These are phyloP conservation scores for Lachnellula suecica DNA, from an alignment of 2,329 filamentous ascomycete genomes.

Conservation along the genomic window DNA sequence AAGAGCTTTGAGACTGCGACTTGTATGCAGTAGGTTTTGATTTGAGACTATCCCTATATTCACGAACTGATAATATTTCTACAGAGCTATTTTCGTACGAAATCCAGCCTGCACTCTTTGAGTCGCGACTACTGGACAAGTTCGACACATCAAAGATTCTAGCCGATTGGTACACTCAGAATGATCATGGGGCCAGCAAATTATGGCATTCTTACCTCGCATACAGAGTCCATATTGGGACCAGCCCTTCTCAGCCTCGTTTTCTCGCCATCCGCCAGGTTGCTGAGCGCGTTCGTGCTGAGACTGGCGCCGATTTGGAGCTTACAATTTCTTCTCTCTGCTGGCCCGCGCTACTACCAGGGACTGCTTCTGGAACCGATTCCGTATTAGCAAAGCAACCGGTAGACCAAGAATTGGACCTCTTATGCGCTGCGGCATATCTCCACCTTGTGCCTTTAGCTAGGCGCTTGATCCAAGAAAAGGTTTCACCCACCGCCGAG, in stretches of 20 bases:
- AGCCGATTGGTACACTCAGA: slow-evolving; percentile 4
- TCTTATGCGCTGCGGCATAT: slow-evolving; percentile 12
- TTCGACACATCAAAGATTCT: background rate
- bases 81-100: slow-evolving; percentile 3
- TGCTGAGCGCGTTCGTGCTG: slow-evolving; percentile 10
- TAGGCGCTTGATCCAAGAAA: slow-evolving; percentile 6
- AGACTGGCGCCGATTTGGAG: slow-evolving; percentile 1
- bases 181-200: slow-evolving; percentile 3
- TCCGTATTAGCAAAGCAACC: too few relatives aligned
- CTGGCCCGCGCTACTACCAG: slow-evolving; percentile 9
- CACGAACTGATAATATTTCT: background rate
- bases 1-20: slow-evolving; percentile 12
- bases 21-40: slow-evolving; percentile 16
- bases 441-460: slow-evolving; percentile 8
- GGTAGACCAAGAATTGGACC: slow-evolving; percentile 1
- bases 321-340: slow-evolving; percentile 14
- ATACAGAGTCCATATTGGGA: too few relatives aligned
- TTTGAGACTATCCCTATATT: background rate
- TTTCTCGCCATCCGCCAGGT: slow-evolving; percentile 8
- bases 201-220: slow-evolving; percentile 19
- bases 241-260: background rate
- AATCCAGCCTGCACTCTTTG: slow-evolving; percentile 15
- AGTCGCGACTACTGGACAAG: slow-evolving; percentile 13
- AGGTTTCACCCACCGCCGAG: background rate
- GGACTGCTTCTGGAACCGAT: background rate